Conservation (phyloP, 352 stramenopile species). For the Globisporangium camurandrum region DNA sequence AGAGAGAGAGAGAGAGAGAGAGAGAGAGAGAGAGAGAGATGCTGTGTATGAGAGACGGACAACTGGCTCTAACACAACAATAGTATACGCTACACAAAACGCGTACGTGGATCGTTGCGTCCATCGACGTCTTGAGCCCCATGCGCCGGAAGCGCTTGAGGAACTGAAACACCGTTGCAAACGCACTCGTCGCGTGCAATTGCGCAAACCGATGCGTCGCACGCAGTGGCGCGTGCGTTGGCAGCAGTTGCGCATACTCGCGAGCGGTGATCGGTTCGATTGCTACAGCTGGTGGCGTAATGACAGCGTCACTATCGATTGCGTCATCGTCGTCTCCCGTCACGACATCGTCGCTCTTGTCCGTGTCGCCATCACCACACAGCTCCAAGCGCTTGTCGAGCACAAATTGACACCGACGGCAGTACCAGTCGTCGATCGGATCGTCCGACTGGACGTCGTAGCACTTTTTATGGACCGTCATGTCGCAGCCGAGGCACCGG, state of each 20-base stretch:
- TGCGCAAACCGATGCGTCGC: conserved; percentile 21
- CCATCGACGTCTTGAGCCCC: conserved; percentile 37
- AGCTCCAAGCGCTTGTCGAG: conserved; percentile 25
- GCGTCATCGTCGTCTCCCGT: not conserved
- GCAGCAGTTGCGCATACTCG: conserved; percentile 19
- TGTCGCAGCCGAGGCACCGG: conserved; percentile 51
- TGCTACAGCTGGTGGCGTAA: too few species aligned
- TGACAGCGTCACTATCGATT: conserved; percentile 10
- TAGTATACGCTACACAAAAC: not conserved
- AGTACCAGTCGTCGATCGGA: conserved; percentile 40
- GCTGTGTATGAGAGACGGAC: not conserved
- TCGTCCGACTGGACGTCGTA: conserved; percentile 41
- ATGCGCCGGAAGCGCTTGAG: conserved; percentile 56
- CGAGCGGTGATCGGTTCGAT: not conserved
- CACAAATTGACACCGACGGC: conserved; percentile 45
- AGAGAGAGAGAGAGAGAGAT: not conserved
- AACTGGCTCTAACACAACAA: not conserved
- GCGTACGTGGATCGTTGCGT: conserved; percentile 36
- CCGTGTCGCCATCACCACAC: not conserved
- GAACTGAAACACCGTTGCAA: conserved; percentile 55
- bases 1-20: not conserved
- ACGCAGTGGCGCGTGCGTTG: conserved; percentile 25
- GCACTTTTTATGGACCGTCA: conserved; percentile 70
- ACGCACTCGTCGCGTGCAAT: conserved; percentile 39
- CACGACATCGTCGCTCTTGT: not conserved